phyloP scores from a whole-genome alignment of 257 asterid species.

The Vinca minor region DNA sequence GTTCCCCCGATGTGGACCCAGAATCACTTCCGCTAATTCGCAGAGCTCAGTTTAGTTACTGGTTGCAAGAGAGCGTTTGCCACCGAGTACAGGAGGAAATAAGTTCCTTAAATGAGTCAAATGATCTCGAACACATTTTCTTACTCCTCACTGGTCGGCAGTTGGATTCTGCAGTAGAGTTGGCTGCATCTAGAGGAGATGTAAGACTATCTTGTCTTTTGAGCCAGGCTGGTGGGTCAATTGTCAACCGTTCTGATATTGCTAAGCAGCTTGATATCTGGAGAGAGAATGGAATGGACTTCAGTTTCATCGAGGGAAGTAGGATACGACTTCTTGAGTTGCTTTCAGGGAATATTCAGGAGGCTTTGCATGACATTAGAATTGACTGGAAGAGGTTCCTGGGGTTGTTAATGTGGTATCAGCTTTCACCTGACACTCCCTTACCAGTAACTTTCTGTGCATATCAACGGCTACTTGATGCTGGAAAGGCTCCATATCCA shows the following conservation, averaged over 20 bases:
- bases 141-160: constrained; percentile 91
- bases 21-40: constrained; percentile 79
- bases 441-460: not conserved
- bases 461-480: constrained; percentile 75
- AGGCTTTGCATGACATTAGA: constrained; percentile 52
- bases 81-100: constrained; percentile 85
- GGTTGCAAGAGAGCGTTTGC: constrained; percentile 94
- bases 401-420: constrained; percentile 95
- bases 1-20: constrained; percentile 47
- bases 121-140: constrained; percentile 72
- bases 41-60: constrained; percentile 82
- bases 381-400: constrained; percentile 97
- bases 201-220: constrained; percentile 87
- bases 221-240: constrained; percentile 91
- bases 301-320: constrained; percentile 68
- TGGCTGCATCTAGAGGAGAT: constrained; percentile 94
- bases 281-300: constrained; percentile 91
- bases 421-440: constrained; percentile 51
- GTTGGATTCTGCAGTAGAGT: constrained; percentile 80
- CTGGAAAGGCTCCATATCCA: constrained; percentile 84
- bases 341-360: constrained; percentile 83
- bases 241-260: constrained; percentile 53
- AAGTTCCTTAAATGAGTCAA: constrained; percentile 53
- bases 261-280: constrained; percentile 74
- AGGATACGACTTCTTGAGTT: constrained; percentile 77